These are phyloP conservation scores for Xerocomus tenax DNA, from an alignment of 1,284 basidiomycete genomes.

Conservation along the genomic window DNA sequence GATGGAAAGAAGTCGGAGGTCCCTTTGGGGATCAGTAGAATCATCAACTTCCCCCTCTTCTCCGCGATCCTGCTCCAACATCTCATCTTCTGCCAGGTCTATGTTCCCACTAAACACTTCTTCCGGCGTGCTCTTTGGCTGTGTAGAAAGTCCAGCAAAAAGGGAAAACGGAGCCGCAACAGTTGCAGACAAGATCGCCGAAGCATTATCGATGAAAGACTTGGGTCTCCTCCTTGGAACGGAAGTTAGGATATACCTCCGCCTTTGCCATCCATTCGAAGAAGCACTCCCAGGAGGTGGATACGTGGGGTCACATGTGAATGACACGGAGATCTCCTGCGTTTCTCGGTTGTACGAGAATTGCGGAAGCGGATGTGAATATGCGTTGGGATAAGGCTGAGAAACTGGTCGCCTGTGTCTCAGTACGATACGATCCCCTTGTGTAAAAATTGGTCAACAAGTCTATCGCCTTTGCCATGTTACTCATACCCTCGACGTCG, in stretches of 20 bases:
- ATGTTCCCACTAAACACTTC: constrained; percentile 58
- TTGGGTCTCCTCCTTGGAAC: constrained; percentile 59
- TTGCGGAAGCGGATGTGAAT: constrained; percentile 65
- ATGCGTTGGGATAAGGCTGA: constrained; percentile 63
- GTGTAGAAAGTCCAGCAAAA: constrained; percentile 33
- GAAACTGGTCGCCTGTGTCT: constrained; percentile 67
- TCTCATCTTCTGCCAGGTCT: constrained; percentile 65
- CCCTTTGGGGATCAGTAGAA: constrained; percentile 43
- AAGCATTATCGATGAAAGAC: constrained; percentile 60
- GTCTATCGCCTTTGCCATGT: not conserved
- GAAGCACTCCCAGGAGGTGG: constrained; percentile 31
- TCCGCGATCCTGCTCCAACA: constrained; percentile 64
- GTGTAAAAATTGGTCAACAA: constrained; percentile 8
- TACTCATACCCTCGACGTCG: constrained; percentile 57
- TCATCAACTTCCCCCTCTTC: constrained; percentile 73
- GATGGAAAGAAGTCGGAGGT: constrained; percentile 36
- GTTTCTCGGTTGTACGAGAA: constrained; percentile 52
- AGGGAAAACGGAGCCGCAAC: constrained; percentile 46
- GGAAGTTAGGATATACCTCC: constrained; percentile 53
- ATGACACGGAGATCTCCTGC: constrained; percentile 52
- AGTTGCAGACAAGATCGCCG: constrained; percentile 51
- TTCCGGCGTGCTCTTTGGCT: constrained; percentile 45
- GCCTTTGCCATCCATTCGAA: constrained; percentile 47
- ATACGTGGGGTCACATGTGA: constrained; percentile 55
- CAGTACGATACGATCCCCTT: constrained; percentile 56